Evolutionary conservation across 495 filamentous ascomycete genomes (phyloP).

Genomic region (Neurospora discreta): DNA sequence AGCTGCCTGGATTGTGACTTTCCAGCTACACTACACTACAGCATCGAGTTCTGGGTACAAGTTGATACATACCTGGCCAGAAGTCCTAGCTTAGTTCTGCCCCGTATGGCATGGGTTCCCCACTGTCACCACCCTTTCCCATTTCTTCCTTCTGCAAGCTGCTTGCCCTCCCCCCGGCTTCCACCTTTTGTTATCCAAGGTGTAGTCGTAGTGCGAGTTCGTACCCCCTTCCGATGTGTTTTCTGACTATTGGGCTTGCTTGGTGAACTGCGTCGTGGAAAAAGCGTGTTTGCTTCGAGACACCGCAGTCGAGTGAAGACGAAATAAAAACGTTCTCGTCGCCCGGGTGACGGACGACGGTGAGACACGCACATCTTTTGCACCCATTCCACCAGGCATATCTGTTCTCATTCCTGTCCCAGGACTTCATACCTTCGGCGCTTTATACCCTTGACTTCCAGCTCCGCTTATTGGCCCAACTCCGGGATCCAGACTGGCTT

Average conservation of each 20-base stretch:
- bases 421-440: neutral
- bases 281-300: neutral
- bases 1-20: slow-evolving; percentile 13
- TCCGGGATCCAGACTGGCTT: neutral
- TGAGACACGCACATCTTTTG: neutral
- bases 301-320: neutral
- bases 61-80: slow-evolving; percentile 9
- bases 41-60: slow-evolving; percentile 1
- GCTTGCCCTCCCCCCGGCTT: neutral
- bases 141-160: neutral
- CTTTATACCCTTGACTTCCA: neutral
- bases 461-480: neutral
- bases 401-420: neutral
- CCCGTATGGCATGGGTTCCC: neutral
- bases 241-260: neutral
- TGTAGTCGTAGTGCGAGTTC: neutral
- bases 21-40: neutral
- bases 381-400: neutral
- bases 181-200: neutral
- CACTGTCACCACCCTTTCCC: neutral
- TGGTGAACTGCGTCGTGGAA: neutral
- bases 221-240: neutral
- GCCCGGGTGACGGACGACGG: neutral
- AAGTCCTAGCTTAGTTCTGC: neutral
- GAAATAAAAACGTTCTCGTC: neutral